Conservation (phyloP, 2,329 filamentous ascomycete genomes). For the Pseudomassariella vexata region DNA sequence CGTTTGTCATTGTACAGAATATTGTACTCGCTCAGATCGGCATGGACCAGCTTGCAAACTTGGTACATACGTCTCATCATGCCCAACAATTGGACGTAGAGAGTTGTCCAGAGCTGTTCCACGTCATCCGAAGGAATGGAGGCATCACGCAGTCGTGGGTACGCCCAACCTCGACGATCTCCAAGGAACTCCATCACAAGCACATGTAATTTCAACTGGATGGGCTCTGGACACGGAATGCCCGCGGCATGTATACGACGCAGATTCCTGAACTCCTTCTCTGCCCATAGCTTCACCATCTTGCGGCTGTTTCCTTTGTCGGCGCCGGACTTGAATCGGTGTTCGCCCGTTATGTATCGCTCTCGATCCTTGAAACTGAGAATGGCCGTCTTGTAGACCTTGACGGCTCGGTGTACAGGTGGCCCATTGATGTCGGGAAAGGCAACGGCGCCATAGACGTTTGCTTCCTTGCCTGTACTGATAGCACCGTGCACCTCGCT, state of each 20-base stretch:
- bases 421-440: constrained; percentile 47
- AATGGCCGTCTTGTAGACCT: constrained; percentile 98
- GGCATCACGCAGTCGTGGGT: constrained; percentile 85
- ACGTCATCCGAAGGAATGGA: constrained; percentile 62
- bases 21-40: constrained; percentile 97
- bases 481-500: constrained; percentile 92
- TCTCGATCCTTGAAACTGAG: constrained; percentile 97
- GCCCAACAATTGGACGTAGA: constrained; percentile 79
- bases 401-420: constrained; percentile 77
- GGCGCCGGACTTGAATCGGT: constrained; percentile 83
- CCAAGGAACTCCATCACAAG: constrained; percentile 93
- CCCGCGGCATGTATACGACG: constrained; percentile 76
- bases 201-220: constrained; percentile 88
- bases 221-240: constrained; percentile 85
- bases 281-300: constrained; percentile 98
- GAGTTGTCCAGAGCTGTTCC: constrained; percentile 65
- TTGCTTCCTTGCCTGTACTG: constrained; percentile 96
- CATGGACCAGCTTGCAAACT: constrained; percentile 85
- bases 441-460: constrained; percentile 87
- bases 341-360: constrained; percentile 91
- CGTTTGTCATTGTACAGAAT: constrained; percentile 78
- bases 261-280: constrained; percentile 96
- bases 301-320: constrained; percentile 92
- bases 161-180: constrained; percentile 78
- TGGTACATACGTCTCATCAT: constrained; percentile 95